These are phyloP conservation scores for Lagenaria siceraria DNA, from an alignment of 306 rosid species.

Conservation along the genomic window DNA sequence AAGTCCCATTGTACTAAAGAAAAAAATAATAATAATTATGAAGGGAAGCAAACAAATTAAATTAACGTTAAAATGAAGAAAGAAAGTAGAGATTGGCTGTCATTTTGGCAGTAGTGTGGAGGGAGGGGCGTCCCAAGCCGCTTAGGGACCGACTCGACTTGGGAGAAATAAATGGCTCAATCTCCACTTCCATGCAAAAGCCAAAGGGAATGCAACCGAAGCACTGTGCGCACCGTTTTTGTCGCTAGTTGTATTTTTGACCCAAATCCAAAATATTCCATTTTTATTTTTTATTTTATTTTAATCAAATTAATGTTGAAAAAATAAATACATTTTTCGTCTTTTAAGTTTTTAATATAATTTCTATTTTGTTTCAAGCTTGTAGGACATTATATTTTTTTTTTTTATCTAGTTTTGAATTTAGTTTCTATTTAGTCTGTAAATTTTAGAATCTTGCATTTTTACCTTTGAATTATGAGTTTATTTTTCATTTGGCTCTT, in stretches of 20 bases:
- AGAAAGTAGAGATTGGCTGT: not conserved
- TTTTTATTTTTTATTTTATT: not conserved
- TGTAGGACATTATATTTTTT: too few relatives aligned
- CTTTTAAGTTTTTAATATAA: too few relatives aligned
- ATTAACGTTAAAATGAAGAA: not conserved
- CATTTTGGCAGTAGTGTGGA: not conserved
- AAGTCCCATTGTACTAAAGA: too few relatives aligned
- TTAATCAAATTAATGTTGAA: not conserved
- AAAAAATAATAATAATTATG: too few relatives aligned
- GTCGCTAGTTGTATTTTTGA: constrained; percentile 3
- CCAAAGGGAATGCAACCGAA: not conserved
- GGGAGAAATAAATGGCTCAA: not conserved
- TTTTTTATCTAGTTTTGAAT: too few relatives aligned
- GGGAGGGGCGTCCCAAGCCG: not conserved
- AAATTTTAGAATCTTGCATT: too few relatives aligned
- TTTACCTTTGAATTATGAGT: too few relatives aligned
- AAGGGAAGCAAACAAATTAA: not conserved
- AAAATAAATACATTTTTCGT: too few relatives aligned
- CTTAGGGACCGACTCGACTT: not conserved
- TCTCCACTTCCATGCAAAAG: not conserved
- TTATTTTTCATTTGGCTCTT: too few relatives aligned
- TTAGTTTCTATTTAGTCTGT: too few relatives aligned
- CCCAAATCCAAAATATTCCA: not conserved
- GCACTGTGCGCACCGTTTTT: constrained; percentile 4
- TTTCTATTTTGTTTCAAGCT: too few relatives aligned